These are phyloP conservation scores for Podila clonocystis DNA, from an alignment of 192 early-diverging fungal genomes.

Conservation along the genomic window DNA sequence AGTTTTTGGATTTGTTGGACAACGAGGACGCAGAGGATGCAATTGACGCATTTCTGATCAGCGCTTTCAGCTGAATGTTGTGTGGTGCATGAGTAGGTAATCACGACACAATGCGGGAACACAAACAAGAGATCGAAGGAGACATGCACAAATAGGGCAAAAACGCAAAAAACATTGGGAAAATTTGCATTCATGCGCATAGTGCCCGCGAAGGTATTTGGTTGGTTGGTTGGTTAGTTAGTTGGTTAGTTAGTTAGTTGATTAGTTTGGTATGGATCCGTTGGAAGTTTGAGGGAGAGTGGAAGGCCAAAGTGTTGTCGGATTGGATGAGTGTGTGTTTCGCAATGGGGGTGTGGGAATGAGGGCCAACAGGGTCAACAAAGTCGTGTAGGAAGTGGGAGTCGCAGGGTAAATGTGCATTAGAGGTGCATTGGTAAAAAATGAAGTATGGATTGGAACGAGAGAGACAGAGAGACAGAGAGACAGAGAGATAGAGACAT, in stretches of 20 bases:
- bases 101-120: neutral
- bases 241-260: no score
- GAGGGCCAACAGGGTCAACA: neutral
- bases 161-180: no score
- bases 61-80: slow-evolving; percentile 17
- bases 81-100: neutral
- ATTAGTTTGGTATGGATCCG: no score
- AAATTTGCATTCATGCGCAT: no score
- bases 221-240: no score
- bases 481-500: neutral
- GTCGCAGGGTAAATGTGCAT: neutral
- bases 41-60: slow-evolving; percentile 34
- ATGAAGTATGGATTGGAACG: neutral
- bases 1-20: neutral
- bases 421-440: neutral
- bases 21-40: slow-evolving; percentile 11
- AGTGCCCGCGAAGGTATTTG: no score
- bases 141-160: no score
- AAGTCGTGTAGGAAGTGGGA: neutral
- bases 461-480: neutral
- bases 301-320: neutral
- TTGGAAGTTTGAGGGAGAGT: no score
- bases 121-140: neutral
- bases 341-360: neutral
- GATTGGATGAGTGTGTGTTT: neutral